Evolutionary conservation across 306 rosid genomes (phyloP).

Genomic region (Sesbania bispinosa): DNA sequence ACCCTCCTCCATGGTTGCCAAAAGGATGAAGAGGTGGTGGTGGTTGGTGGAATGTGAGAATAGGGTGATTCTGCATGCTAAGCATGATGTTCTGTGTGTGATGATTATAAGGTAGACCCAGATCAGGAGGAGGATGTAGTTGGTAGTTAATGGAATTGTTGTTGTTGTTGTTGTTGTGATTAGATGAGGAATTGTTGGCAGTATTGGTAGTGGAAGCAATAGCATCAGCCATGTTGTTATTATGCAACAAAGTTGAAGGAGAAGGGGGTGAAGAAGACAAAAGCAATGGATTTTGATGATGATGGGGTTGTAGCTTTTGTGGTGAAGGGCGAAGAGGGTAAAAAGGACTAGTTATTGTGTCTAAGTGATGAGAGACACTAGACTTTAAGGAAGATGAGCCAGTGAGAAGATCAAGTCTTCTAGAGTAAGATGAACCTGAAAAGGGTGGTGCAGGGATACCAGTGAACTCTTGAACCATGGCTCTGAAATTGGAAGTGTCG

Average conservation of each 20-base stretch:
- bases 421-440: slow-evolving; percentile 51
- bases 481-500: slow-evolving; percentile 86
- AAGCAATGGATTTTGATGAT: slow-evolving; percentile 32
- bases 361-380: slow-evolving; percentile 14
- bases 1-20: slow-evolving; percentile 18
- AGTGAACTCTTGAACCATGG: slow-evolving; percentile 97
- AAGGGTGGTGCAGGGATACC: slow-evolving; percentile 93
- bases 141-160: slow-evolving; percentile 29
- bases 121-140: slow-evolving; percentile 27
- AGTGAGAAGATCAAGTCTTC: slow-evolving; percentile 68
- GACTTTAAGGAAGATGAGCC: slow-evolving; percentile 37
- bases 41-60: slow-evolving; percentile 40
- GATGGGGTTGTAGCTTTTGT: slow-evolving; percentile 36
- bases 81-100: slow-evolving; percentile 35
- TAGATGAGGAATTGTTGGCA: not conserved
- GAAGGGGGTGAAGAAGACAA: slow-evolving; percentile 25
- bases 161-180: too few species aligned
- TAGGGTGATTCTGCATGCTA: slow-evolving; percentile 43
- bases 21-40: slow-evolving; percentile 22
- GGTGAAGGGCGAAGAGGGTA: slow-evolving; percentile 65
- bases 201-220: slow-evolving; percentile 16
- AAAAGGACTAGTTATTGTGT: slow-evolving; percentile 10
- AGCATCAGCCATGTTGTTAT: slow-evolving; percentile 36
- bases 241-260: slow-evolving; percentile 33
- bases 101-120: slow-evolving; percentile 18